Base-by-base conservation (phyloP, 257 asterid genomes). In the Penstemon eatonii region DNA sequence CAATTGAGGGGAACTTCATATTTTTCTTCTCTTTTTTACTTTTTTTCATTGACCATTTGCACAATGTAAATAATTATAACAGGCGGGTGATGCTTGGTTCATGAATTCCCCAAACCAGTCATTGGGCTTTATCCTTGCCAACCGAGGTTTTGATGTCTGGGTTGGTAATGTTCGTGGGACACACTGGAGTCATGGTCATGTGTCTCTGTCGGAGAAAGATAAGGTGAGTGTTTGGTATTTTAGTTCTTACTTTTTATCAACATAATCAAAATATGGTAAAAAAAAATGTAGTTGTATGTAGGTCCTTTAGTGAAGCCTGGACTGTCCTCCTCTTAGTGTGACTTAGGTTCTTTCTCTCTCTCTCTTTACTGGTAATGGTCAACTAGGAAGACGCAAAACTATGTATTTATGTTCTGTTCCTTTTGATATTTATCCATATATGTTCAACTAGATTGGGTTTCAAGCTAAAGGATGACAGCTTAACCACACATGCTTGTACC, bases 71-170 rank as follows among this genome's bases (percentile, higher is more conserved):
- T 53, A 57, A 43, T 78, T 45, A 40, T 25, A 75, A 81, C 87
- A 94, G 99, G 93, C 91, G 56, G 99, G 97, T 75, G 99, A 94
- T 77, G 96, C 96, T 6, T 91, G 97, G 97, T 94, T 94, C 86
- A 42, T 94, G 93, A 84, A 94, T 76, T 80, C 96, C 51, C 79
- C 82, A 50, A 74, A 76, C 71, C 85, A 91, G 59, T 89, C 99
- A n/a, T 73, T 91, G 78, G 99, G 99, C 43, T 94, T 91, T 80
- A 77, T 94, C 77, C 99, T 91, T 78, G 96, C 99, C 63, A 79
- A 86, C 82, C 85, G 69, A 12, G 99, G 96, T 45, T 94, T 82
- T 79, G 99, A 94, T 85, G 96, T 94, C 45, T 94, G 97, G 99
- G 96, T 86, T 76, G 99, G 95, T 72, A 94, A 87, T 77, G 99